phyloP scores from a whole-genome alignment of 106 monocot genomes.

The Dioscorea alata region DNA sequence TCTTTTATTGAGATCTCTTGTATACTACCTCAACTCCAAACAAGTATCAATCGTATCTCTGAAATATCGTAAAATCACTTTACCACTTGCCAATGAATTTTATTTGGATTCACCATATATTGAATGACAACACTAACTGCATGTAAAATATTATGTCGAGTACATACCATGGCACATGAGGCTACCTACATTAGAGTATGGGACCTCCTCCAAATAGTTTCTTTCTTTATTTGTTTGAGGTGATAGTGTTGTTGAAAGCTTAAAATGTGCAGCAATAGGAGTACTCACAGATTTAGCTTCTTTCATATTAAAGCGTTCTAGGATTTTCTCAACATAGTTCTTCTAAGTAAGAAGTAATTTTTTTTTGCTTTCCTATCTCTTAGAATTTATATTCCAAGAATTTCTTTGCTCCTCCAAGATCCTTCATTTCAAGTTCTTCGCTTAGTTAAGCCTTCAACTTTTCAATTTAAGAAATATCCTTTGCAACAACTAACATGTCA shows the following conservation, averaged over 20 bases:
- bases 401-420: slow-evolving; percentile 1
- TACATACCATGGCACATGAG: slow-evolving; percentile 2
- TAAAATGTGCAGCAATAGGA: not conserved
- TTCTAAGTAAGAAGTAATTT: not conserved
- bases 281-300: not conserved
- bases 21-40: not conserved
- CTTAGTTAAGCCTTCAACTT: too few relatives aligned
- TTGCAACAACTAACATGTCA: too few relatives aligned
- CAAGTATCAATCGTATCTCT: not conserved
- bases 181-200: not conserved
- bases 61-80: slow-evolving; percentile 2
- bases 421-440: too few relatives aligned
- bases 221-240: not conserved
- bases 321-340: not conserved
- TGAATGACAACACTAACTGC: slow-evolving; percentile 5
- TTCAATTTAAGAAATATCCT: too few relatives aligned
- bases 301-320: too few relatives aligned
- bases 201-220: not conserved
- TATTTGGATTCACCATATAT: not conserved
- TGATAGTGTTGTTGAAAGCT: not conserved
- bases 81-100: not conserved
- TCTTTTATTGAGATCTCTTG: slow-evolving; percentile 3
- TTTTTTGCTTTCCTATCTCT: not conserved
- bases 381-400: too few relatives aligned
- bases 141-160: slow-evolving; percentile 2